Base-by-base conservation (phyloP, 169 alveolate species). In the Cryptosporidium bovis region DNA sequence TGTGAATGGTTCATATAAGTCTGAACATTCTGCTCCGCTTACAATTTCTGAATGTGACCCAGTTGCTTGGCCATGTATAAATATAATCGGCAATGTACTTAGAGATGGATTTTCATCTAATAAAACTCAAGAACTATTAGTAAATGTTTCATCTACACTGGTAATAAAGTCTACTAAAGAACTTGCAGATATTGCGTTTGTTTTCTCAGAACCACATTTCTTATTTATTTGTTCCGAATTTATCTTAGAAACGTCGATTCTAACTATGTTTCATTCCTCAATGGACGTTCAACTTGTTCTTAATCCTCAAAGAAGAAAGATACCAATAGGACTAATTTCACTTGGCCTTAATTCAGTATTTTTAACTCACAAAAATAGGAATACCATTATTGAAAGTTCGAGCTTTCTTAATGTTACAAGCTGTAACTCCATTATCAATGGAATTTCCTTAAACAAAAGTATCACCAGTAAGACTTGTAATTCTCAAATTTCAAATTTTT, bases 251-350 rank as follows among this genome's bases (percentile, higher is more conserved):
- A 77, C 87, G 16, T 56, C 87, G 0, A 77, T 77, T 24, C 53
- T 62, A 40, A 62, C 87, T 13, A 77, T 77, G 71, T 77, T 62
- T 62, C 87, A 60, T 27, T 62, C 87, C 12, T 60, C 87, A 60
- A 62, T 77, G 69, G 87, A 77, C 55, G 87, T 71, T 12, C 33
- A 58, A 50, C 24, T 77, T 20, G 87, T 77, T 40, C 71, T 77
- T 27, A 62, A 77, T 60, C 87, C 87, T 77, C 87, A 77, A 48
- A 77, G 87, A 36, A 60, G 87, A 36, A 77, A 77, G 29, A 77
- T 77, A 31, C 87, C 87, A 10, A 56, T 77, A 56, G 69, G 77
- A 18, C 71, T 77, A 5, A 60, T 77, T 16, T 56, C 71, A 20
- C 64, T 77, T 18, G 87, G 87, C 29, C 31, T 77, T 10, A 77